A percentile compares a stretch with the other conserved stretches of the same genome.
Conservation (phyloP, 768 basidiomycete species). For the Amanita molliuscula region DNA sequence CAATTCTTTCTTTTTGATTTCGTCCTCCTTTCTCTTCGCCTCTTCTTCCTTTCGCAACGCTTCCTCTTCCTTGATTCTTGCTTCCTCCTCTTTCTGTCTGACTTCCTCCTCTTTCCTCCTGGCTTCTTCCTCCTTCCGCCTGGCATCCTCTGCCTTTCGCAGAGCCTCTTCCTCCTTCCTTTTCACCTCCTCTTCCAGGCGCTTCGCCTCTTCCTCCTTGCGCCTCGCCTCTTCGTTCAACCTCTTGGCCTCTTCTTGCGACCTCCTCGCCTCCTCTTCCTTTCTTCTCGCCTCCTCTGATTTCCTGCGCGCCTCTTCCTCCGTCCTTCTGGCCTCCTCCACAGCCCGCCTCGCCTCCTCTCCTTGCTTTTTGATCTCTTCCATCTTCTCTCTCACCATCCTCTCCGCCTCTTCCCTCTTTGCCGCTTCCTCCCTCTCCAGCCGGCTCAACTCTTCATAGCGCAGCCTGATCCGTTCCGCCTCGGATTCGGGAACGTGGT, state of each 20-base stretch:
- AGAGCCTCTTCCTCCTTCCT: slow-evolving; percentile 14
- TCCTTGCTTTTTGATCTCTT: slow-evolving; percentile 12
- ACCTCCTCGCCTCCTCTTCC: slow-evolving; percentile 16
- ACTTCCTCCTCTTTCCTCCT: slow-evolving; percentile 3
- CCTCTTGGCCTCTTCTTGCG: slow-evolving; percentile 14
- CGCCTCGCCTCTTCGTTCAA: slow-evolving; percentile 13
- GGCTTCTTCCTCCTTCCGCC: slow-evolving; percentile 9
- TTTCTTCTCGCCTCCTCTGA: slow-evolving; percentile 12
- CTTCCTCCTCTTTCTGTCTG: slow-evolving; percentile 14
- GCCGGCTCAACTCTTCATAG: slow-evolving; percentile 3
- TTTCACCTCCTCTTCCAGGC: slow-evolving; percentile 10
- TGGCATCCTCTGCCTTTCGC: slow-evolving; percentile 16
- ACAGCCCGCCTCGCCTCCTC: slow-evolving; percentile 15
- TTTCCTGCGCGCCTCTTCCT: slow-evolving; percentile 11
- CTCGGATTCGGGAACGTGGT: slow-evolving; percentile 4
- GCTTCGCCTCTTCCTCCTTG: slow-evolving; percentile 17
- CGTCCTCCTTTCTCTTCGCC: slow-evolving; percentile 22
- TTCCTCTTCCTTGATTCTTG: slow-evolving; percentile 17
- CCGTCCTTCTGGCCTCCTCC: slow-evolving; percentile 13
- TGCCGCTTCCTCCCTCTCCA: slow-evolving; percentile 9
- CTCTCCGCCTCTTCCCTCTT: slow-evolving; percentile 9
- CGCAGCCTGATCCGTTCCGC: slow-evolving; percentile 6
- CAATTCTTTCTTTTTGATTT: slow-evolving; percentile 13
- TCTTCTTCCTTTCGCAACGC: slow-evolving; percentile 26
- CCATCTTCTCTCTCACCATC: slow-evolving; percentile 13